Percentiles rank a stretch among this genome's conserved stretches.
Conservation (phyloP, 495 filamentous ascomycete genomes). For the Pyronema omphalodes region DNA sequence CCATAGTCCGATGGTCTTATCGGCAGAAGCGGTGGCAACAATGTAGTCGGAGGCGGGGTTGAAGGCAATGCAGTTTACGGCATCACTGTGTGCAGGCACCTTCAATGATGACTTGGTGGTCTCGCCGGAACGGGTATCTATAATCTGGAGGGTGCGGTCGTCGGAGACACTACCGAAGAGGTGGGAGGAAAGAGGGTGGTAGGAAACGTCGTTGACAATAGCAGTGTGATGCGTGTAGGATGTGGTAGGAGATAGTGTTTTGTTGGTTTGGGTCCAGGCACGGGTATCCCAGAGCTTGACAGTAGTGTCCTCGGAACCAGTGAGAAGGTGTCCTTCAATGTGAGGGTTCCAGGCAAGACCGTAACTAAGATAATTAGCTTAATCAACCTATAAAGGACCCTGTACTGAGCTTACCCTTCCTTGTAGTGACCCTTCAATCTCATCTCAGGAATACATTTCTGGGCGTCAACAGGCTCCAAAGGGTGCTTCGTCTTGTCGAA, state of each 20-base stretch:
- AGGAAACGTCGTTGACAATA: conserved; percentile 90
- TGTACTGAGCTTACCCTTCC: conserved; percentile 45
- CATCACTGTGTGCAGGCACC: conserved; percentile 62
- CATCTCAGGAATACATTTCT: conserved; percentile 59
- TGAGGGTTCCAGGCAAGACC: conserved; percentile 86
- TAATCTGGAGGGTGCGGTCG: conserved; percentile 77
- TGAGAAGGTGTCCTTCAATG: conserved; percentile 59
- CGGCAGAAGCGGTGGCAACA: conserved; percentile 79
- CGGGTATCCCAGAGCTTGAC: conserved; percentile 83
- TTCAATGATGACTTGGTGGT: conserved; percentile 40
- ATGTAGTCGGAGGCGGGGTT: conserved; percentile 74
- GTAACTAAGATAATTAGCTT: conserved; percentile 24
- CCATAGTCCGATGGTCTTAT: conserved; percentile 90
- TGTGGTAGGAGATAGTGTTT: conserved; percentile 44
- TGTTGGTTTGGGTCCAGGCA: conserved; percentile 48
- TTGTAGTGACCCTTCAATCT: conserved; percentile 67
- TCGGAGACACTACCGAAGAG: conserved; percentile 90
- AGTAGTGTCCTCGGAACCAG: conserved; percentile 78
- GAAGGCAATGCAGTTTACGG: conserved; percentile 86
- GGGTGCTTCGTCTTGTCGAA: conserved; percentile 89
- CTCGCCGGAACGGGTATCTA: conserved; percentile 57
- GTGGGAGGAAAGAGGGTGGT: conserved; percentile 63
- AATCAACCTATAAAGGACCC: not conserved
- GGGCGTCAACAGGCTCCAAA: conserved; percentile 39
- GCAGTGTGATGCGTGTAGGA: conserved; percentile 78